These are phyloP conservation scores for Septoria linicola DNA, from an alignment of 2,329 filamentous ascomycete species.

Conservation along the genomic window DNA sequence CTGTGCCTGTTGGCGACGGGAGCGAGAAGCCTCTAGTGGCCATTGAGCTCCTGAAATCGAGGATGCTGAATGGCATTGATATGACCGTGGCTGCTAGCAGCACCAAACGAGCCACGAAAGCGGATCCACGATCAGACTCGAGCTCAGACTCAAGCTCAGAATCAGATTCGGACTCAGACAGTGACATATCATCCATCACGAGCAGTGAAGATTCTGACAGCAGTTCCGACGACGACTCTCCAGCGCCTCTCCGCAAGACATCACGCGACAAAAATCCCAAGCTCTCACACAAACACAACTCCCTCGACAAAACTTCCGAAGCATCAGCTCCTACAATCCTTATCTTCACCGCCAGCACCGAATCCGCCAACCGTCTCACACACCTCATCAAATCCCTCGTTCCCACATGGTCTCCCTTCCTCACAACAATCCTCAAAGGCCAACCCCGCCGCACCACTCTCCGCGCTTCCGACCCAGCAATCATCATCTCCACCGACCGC, in stretches of 20 bases:
- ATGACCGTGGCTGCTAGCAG: neutral
- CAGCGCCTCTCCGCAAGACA: constrained; percentile 10
- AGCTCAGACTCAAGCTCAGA: constrained; percentile 14
- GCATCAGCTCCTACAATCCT: constrained; percentile 53
- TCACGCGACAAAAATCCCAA: neutral
- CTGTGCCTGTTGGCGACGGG: constrained; percentile 52
- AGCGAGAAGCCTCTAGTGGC: constrained; percentile 72
- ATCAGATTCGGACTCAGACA: constrained; percentile 19
- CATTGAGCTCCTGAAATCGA: constrained; percentile 68
- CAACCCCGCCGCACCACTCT: constrained; percentile 56
- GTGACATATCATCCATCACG: constrained; percentile 7
- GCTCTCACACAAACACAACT: neutral
- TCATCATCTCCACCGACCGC: constrained; percentile 83
- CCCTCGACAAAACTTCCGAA: constrained; percentile 1
- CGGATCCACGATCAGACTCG: neutral
- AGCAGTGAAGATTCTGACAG: constrained; percentile 4
- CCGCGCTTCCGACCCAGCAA: constrained; percentile 63
- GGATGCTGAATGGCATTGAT: constrained; percentile 38
- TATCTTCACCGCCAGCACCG: constrained; percentile 89
- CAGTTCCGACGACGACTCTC: constrained; percentile 14
- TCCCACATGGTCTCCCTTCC: constrained; percentile 30
- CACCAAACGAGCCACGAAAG: constrained; percentile 2
- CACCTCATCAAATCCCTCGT: constrained; percentile 61
- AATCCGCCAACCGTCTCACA: constrained; percentile 80
- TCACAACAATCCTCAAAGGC: constrained; percentile 48